Base-by-base conservation (phyloP, 2,329 filamentous ascomycete genomes). In the Trichoderma sp. region DNA sequence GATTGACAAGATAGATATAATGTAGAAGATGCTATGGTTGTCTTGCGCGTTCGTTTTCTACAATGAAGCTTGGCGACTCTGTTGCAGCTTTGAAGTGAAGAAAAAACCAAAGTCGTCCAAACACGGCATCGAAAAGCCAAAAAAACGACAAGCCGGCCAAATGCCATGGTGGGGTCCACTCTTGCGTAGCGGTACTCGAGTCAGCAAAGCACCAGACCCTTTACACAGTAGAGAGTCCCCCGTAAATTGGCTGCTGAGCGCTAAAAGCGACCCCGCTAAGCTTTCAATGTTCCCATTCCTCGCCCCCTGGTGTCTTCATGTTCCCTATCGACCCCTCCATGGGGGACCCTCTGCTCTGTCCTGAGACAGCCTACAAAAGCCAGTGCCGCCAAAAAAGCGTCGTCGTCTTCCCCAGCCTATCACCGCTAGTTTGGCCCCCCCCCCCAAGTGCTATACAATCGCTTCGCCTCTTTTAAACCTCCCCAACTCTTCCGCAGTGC, bases 251-350 rank as follows among this genome's bases (percentile, higher is more conserved):
- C 61, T 34, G 46, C 63, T 24, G 26, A 49, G 51, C 63, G 63
- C 63, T 56, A 56, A 39, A 39, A 46, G n/a, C 37, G 13, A 66
- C 63, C 63, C 63, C 63, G 63, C 63, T 66, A 66, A 58, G 52
- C 51, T 52, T 55, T 24, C 10, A 11, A 11, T 39, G n/a, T 39
- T 37, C 4, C 61, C 51, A 52, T 43, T 34, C 30, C 46, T 18
- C 37, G 11, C 32, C 46, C 59, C 60, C 49, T 26, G 34, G 34
- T 21, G 26, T 54, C 18, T 5, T n/a, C n/a, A n/a, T n/a, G n/a
- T n/a, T 54, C 6, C 37, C 60, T 14, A 55, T n/a, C 43, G 54
- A 66, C 63, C 63, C 63, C 63, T 66, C 63, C 63, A 58, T 59
- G 21, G 51, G 30, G 32, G 32, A 34, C 32, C 32, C 32, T 34